phyloP scores from a whole-genome alignment of 768 basidiomycete species.

The Lactarius hengduanensis region DNA sequence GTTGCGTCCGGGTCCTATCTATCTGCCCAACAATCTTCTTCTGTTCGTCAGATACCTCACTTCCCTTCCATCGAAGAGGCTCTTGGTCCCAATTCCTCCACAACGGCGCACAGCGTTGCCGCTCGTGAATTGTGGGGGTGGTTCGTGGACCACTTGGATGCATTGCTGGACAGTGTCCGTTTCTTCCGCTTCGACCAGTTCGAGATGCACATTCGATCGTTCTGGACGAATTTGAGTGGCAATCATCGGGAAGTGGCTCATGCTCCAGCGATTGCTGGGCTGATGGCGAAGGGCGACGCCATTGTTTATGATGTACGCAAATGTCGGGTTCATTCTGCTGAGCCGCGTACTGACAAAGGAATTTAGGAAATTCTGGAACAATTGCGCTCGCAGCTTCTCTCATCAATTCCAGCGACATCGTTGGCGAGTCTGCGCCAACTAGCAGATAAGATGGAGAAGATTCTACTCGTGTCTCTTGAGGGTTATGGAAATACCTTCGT shows the following conservation, averaged over 20 bases:
- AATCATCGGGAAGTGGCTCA: slow-evolving; percentile 86
- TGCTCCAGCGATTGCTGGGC: slow-evolving; percentile 80
- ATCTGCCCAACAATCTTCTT: slow-evolving; percentile 50
- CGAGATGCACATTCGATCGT: slow-evolving; percentile 80
- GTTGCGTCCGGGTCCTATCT: slow-evolving; percentile 44
- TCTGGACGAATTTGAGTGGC: slow-evolving; percentile 75
- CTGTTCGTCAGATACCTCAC: slow-evolving; percentile 73
- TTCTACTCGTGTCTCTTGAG: slow-evolving; percentile 75
- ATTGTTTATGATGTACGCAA: slow-evolving; percentile 85
- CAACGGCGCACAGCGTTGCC: slow-evolving; percentile 73
- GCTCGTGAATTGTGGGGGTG: slow-evolving; percentile 88
- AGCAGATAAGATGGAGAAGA: slow-evolving; percentile 91
- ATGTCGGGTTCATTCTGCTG: slow-evolving; percentile 14
- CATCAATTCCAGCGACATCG: slow-evolving; percentile 65
- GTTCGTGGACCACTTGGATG: slow-evolving; percentile 90
- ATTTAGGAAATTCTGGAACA: slow-evolving; percentile 82
- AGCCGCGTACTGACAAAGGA: slow-evolving; percentile 27
- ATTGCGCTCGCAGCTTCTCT: slow-evolving; percentile 80
- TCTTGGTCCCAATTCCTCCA: slow-evolving; percentile 61
- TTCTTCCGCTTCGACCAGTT: slow-evolving; percentile 86
- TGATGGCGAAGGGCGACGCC: slow-evolving; percentile 89
- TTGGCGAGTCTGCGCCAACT: slow-evolving; percentile 73
- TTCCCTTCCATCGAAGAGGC: slow-evolving; percentile 89
- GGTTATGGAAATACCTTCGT: slow-evolving; percentile 86
- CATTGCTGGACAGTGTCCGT: slow-evolving; percentile 73